Conservation (phyloP, 805 yeast genomes). For the Jamesozyma hellenica region DNA sequence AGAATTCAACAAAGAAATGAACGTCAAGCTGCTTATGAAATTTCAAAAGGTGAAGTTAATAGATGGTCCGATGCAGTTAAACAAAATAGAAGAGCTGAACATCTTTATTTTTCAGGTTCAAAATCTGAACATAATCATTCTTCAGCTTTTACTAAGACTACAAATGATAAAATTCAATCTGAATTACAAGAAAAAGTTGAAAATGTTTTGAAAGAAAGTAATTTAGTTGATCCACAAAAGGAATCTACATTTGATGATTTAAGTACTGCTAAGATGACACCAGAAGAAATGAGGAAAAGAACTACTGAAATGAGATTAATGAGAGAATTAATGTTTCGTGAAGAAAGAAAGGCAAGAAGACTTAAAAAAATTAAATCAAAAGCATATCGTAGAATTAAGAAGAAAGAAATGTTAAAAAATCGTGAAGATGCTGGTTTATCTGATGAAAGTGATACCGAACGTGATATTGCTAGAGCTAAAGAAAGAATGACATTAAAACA, state of each 20-base stretch:
- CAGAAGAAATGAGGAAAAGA: constrained; percentile 67
- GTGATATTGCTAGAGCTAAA: constrained; percentile 66
- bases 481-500: constrained; percentile 91
- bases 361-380: constrained; percentile 92
- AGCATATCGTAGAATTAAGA: constrained; percentile 73
- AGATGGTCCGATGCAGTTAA: constrained; percentile 84
- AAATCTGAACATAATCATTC: constrained; percentile 37
- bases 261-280: constrained; percentile 68
- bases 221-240: constrained; percentile 58
- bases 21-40: constrained; percentile 80
- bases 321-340: constrained; percentile 95
- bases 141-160: constrained; percentile 42
- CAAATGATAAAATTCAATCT: constrained; percentile 36
- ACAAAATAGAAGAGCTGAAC: constrained; percentile 75
- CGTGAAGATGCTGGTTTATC: constrained; percentile 45
- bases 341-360: constrained; percentile 82
- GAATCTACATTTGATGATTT: constrained; percentile 82
- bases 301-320: constrained; percentile 76
- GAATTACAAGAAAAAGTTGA: constrained; percentile 62
- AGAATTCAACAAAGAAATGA: constrained; percentile 79
- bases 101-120: constrained; percentile 53
- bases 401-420: constrained; percentile 69
- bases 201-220: constrained; percentile 50
- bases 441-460: constrained; percentile 48
- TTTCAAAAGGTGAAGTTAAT: constrained; percentile 74